A percentile compares a stretch with the other conserved stretches of the same genome.
phyloP scores from a whole-genome alignment of 1,139 yeast species.

The Suhomyces chickasaworum region DNA sequence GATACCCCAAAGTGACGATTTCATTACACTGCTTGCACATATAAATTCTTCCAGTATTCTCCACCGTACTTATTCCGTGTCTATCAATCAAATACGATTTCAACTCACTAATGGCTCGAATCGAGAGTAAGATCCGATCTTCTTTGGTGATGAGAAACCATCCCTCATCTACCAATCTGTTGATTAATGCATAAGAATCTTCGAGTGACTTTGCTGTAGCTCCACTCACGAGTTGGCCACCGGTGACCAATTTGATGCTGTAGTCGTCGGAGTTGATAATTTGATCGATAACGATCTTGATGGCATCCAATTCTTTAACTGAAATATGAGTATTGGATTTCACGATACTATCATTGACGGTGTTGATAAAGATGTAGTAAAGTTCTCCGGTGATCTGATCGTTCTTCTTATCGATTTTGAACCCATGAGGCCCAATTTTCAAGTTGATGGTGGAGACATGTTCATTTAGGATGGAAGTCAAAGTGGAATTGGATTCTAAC shows the following conservation, averaged over 20 bases:
- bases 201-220: slow-evolving; percentile 27
- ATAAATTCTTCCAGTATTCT: slow-evolving; percentile 43
- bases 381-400: slow-evolving; percentile 40
- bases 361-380: slow-evolving; percentile 46
- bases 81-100: slow-evolving; percentile 45
- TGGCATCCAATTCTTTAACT: slow-evolving; percentile 48
- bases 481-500: slow-evolving; percentile 15
- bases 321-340: slow-evolving; percentile 46
- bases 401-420: slow-evolving; percentile 44
- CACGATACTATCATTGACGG: slow-evolving; percentile 41
- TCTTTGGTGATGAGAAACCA: slow-evolving; percentile 46
- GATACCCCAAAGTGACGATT: slow-evolving; percentile 56
- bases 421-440: slow-evolving; percentile 42
- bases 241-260: slow-evolving; percentile 32
- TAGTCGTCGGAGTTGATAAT: slow-evolving; percentile 37
- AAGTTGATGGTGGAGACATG: slow-evolving; percentile 42
- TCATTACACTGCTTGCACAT: slow-evolving; percentile 58
- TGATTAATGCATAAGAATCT: slow-evolving; percentile 41
- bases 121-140: slow-evolving; percentile 38
- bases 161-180: slow-evolving; percentile 49
- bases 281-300: slow-evolving; percentile 51
- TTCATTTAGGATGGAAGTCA: slow-evolving; percentile 24
- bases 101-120: slow-evolving; percentile 51
- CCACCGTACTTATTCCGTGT: slow-evolving; percentile 36
- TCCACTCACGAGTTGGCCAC: slow-evolving; percentile 30